Base-by-base conservation (phyloP, 192 early-diverging fungal genomes). In the Entomortierella beljakovae region DNA sequence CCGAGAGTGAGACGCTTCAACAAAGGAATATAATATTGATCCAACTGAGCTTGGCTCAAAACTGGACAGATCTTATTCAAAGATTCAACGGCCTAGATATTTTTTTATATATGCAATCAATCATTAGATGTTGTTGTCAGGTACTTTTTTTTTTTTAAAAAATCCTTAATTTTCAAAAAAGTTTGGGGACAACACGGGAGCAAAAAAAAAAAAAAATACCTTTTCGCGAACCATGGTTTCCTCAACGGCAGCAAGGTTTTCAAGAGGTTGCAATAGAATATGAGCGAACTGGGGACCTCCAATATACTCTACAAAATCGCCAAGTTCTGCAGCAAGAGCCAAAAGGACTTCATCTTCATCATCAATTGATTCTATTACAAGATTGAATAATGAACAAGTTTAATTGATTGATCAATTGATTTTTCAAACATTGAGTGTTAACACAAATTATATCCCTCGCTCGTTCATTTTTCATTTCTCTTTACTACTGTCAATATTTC, bases 291-390 rank as follows among this genome's bases (percentile, higher is more conserved):
- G 87, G 15, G 93, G 88, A 16, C 98, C 98, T 22, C 98, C 98
- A 26, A 99, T 92, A 67, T 93, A 93, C 69, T 96, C 93, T 57
- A 94, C 89, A 84, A 99, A 96, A 75, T 91, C 85, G 23, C 95
- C 97, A 48, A 99, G 88, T 65, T 98, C 93, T 80, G 97, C 95
- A 18, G 97, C 98, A 40, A 99, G 84, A 40, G 94, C 92, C 23
- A 97, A 70, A 61, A 99, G 80, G 35, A 99, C 92, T 80, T 99
- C 98, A 80, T 99, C 98, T 74, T 99, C 98, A 79, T 99, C 98
- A 83, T 99, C 97, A 72, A 97, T 97, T 16, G 96, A 96, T 86
- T 99, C 98, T 97, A 71, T 7, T n/a, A n/a, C n/a, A 29, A 59
- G 56, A 62, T 53, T 23, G n/a, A 63, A n/a, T n/a, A n/a, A n/a